Evolutionary conservation across 768 basidiomycete genomes (phyloP).

Genomic region (Guyanaporus albipodus): DNA sequence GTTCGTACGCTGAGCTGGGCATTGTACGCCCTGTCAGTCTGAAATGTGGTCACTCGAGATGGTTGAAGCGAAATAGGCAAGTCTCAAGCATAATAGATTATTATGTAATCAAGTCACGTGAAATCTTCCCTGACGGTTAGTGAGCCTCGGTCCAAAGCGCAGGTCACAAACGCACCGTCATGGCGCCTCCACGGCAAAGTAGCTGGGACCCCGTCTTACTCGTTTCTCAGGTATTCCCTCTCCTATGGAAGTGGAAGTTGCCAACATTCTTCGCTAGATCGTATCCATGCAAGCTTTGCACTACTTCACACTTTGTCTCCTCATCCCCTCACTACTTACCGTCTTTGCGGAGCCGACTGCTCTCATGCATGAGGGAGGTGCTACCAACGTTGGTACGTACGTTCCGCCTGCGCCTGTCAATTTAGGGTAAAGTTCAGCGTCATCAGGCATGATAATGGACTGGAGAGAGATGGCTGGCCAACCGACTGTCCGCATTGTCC

Average conservation of each 20-base stretch:
- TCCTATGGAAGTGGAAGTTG: not conserved
- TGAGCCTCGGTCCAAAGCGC: not conserved
- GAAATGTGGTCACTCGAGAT: not conserved
- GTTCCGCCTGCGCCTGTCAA: not conserved
- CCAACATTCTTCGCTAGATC: slow-evolving; percentile 52
- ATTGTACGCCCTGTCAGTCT: slow-evolving; percentile 18
- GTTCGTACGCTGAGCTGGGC: slow-evolving; percentile 29
- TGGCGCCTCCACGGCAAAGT: slow-evolving; percentile 39
- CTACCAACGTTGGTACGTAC: slow-evolving; percentile 71
- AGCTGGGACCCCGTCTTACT: slow-evolving; percentile 91
- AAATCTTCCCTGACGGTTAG: not conserved
- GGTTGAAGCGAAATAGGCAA: slow-evolving; percentile 6
- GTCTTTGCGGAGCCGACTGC: slow-evolving; percentile 71
- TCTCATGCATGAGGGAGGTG: slow-evolving; percentile 71
- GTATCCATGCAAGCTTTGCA: slow-evolving; percentile 90
- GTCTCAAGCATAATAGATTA: slow-evolving; percentile 1
- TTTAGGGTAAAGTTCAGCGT: slow-evolving; percentile 2
- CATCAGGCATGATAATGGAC: slow-evolving; percentile 86
- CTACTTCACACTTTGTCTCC: slow-evolving; percentile 81
- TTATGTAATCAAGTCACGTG: slow-evolving; percentile 21
- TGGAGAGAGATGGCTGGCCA: slow-evolving; percentile 94
- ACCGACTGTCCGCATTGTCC: slow-evolving; percentile 65
- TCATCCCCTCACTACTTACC: slow-evolving; percentile 75
- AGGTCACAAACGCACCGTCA: slow-evolving; percentile 10
- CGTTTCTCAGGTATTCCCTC: slow-evolving; percentile 66